These are phyloP conservation scores for Yamadazyma dendronema DNA, from an alignment of 1,139 yeast genomes.

Conservation along the genomic window DNA sequence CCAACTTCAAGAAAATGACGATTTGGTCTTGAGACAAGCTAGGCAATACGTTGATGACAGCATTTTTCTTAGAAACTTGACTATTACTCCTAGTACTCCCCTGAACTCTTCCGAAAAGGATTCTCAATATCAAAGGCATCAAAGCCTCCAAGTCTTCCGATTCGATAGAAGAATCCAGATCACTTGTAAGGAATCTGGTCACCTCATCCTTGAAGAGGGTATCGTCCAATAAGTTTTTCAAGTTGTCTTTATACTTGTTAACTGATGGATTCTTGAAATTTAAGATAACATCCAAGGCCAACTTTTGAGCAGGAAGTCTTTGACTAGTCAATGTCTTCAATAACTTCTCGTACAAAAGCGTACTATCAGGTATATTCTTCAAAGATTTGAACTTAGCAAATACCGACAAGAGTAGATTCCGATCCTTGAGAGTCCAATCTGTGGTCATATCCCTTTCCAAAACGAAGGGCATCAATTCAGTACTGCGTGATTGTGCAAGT, in stretches of 20 bases:
- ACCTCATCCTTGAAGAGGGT: constrained; percentile 84
- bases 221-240: constrained; percentile 77
- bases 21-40: constrained; percentile 57
- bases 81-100: constrained; percentile 56
- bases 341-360: constrained; percentile 52
- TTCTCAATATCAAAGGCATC: constrained; percentile 73
- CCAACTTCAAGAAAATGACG: constrained; percentile 58
- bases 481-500: constrained; percentile 63
- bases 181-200: constrained; percentile 53
- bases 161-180: constrained; percentile 57
- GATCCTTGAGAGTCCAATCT: constrained; percentile 62
- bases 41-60: constrained; percentile 72
- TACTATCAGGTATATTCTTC: constrained; percentile 49
- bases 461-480: constrained; percentile 55
- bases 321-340: constrained; percentile 63
- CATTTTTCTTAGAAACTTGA: constrained; percentile 70
- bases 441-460: constrained; percentile 26
- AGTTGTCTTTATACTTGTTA: constrained; percentile 68
- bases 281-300: constrained; percentile 71
- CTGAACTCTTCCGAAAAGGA: constrained; percentile 86
- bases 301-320: constrained; percentile 60
- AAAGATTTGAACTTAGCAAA: constrained; percentile 67
- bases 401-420: constrained; percentile 57
- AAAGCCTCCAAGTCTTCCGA: constrained; percentile 55
- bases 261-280: constrained; percentile 60